Conservation (phyloP, 306 rosid genomes). For the Erythrophleum fordii region DNA sequence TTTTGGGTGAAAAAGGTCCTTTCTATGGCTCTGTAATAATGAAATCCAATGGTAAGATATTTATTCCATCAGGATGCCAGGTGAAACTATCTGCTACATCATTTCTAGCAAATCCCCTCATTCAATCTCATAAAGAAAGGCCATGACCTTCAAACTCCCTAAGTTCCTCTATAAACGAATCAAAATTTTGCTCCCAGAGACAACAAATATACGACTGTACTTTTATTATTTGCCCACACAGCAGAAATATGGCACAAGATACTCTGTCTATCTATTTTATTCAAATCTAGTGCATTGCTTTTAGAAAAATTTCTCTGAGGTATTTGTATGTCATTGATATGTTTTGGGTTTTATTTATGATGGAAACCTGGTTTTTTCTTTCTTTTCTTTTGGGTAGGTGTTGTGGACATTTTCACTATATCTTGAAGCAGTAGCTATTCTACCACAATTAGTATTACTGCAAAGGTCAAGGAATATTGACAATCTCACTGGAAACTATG, state of each 20-base stretch:
- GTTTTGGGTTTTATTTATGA: background rate
- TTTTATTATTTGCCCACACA: background rate
- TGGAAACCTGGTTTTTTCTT: background rate
- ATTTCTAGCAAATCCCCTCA: background rate
- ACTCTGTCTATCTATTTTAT: background rate
- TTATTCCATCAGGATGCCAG: background rate
- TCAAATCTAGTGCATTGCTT: background rate
- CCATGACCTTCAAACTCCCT: background rate
- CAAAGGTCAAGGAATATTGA: conserved; percentile 20
- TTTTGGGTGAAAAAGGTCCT: background rate
- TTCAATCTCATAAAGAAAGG: background rate
- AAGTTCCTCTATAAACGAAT: background rate
- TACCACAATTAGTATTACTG: conserved; percentile 18
- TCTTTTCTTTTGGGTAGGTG: background rate
- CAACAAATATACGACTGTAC: background rate
- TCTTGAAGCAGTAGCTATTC: conserved; percentile 24
- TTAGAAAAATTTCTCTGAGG: background rate
- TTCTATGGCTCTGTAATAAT: background rate
- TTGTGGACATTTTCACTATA: conserved; percentile 24
- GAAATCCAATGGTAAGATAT: background rate
- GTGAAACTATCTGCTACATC: background rate
- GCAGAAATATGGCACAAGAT: background rate
- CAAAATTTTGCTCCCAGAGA: background rate
- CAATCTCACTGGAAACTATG: conserved; percentile 24
- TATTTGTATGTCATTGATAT: background rate